phyloP scores from a whole-genome alignment of 169 alveolate genomes.

The Plasmodium gonderi region DNA sequence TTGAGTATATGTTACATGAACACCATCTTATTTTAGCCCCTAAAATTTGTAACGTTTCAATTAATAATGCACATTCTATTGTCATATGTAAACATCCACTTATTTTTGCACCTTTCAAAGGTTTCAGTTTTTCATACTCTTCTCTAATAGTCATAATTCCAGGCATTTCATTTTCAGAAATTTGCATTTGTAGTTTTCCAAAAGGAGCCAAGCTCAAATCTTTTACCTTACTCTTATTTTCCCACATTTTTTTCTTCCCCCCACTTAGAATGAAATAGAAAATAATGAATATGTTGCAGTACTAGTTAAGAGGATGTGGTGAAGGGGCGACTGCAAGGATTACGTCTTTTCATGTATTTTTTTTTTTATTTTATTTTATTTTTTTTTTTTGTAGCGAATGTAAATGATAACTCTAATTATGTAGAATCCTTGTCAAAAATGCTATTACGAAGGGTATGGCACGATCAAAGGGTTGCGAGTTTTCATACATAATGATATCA shows the following conservation, averaged over 20 bases:
- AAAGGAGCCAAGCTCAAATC: slow-evolving; percentile 93
- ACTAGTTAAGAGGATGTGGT: too few relatives aligned
- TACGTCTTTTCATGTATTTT: too few relatives aligned
- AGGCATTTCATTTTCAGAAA: slow-evolving; percentile 98
- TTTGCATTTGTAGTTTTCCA: slow-evolving; percentile 94
- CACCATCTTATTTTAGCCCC: slow-evolving; percentile 99
- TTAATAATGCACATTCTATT: slow-evolving; percentile 86
- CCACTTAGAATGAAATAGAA: too few relatives aligned
- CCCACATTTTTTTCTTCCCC: slow-evolving; percentile 49
- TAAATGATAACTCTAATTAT: too few relatives aligned
- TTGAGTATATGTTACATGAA: slow-evolving; percentile 97
- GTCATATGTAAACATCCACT: slow-evolving; percentile 99
- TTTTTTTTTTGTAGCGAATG: too few relatives aligned
- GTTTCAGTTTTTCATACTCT: slow-evolving; percentile 91
- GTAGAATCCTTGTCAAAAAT: too few relatives aligned
- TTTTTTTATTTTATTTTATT: too few relatives aligned
- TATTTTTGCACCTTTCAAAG: slow-evolving; percentile 95
- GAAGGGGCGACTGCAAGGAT: too few relatives aligned
- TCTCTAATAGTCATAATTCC: slow-evolving; percentile 95
- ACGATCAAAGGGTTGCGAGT: too few relatives aligned
- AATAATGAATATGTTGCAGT: too few relatives aligned
- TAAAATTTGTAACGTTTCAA: slow-evolving; percentile 91
- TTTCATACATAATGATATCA: too few relatives aligned
- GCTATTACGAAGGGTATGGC: too few relatives aligned
- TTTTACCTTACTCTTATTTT: slow-evolving; percentile 82